Evolutionary conservation across 352 stramenopile species (phyloP), one percentile per base, ranked within the genome.

Genomic region (Pythium diclinum): DNA sequence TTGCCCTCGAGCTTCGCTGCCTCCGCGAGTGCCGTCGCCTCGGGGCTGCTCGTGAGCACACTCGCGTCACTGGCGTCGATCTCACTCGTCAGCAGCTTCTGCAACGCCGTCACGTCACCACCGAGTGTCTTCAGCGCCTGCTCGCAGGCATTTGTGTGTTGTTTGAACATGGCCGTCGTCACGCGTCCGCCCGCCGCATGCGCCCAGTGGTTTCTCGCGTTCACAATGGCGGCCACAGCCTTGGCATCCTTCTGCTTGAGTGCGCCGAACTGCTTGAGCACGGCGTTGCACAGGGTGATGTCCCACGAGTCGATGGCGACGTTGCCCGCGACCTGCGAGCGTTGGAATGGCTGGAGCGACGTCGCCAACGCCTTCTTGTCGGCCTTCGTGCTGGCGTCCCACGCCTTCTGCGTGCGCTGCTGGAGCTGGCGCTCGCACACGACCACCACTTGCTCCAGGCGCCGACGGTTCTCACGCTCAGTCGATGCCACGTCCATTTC

Each of bases 141-240:
- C 19, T 21, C 32, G 38, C 44, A 56, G 4, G 44, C 28, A 10
- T 56, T 6, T 8, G 3, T 28, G 21, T 63, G 57, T 5, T 23
- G 17, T 30, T 56, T 13, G 30, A 63, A 56, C 38, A 23, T 46
- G 25, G 14, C 42, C 1, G 19, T 53, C 19, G 44, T 33, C 7
- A 63, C 46, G 46, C 57, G 46, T n/a, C 57, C 57, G 32, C 44
- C 57, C 2, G 21, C 57, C 6, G 57, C 57, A 19, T 63, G 57
- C 6, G 57, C 42, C 8, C 28, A 63, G 44, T 36, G 44, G 42
- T 63, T 63, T 14, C 57, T 13, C 30, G 44, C 57, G 0, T 10
- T 10, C 42, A 63, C 57, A 44, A 63, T 63, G 16, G 30, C n/a
- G 5, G 4, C 11, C 5, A 63, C 44, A 6, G 57, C 57, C 23